phyloP scores from a whole-genome alignment of 495 filamentous ascomycete genomes.

The Amorphotheca resinae region DNA sequence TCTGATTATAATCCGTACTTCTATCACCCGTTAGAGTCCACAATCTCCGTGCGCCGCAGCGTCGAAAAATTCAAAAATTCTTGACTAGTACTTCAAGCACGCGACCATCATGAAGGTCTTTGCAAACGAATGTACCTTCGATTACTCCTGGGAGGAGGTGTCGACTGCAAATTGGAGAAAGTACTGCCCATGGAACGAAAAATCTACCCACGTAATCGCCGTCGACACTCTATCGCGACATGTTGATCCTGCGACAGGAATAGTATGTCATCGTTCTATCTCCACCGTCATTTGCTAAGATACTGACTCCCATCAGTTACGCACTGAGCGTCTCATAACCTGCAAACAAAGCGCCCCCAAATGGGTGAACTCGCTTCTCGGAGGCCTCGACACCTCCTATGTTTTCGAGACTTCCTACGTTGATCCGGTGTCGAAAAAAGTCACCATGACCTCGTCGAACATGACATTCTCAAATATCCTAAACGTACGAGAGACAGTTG shows the following conservation, averaged over 20 bases:
- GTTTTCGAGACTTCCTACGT: slow-evolving; percentile 95
- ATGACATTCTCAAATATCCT: slow-evolving; percentile 82
- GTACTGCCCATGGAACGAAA: slow-evolving; percentile 97
- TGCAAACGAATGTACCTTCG: slow-evolving; percentile 71
- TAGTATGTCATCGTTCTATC: slow-evolving; percentile 40
- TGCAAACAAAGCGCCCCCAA: slow-evolving; percentile 81
- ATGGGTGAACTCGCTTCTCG: slow-evolving; percentile 70
- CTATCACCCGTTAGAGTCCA: too few relatives aligned
- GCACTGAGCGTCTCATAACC: slow-evolving; percentile 93
- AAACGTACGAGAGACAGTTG: slow-evolving; percentile 77
- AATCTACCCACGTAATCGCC: slow-evolving; percentile 82
- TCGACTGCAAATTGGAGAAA: slow-evolving; percentile 99
- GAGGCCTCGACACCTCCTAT: slow-evolving; percentile 59
- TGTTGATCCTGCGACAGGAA: slow-evolving; percentile 73
- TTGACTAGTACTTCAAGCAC: too few relatives aligned
- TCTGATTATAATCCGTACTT: too few relatives aligned
- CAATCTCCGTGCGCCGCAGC: too few relatives aligned
- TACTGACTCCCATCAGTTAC: slow-evolving; percentile 42
- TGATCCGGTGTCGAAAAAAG: slow-evolving; percentile 63
- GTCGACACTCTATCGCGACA: slow-evolving; percentile 80
- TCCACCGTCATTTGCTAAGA: not conserved
- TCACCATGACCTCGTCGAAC: slow-evolving; percentile 90
- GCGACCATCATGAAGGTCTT: slow-evolving; percentile 69
- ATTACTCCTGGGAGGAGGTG: slow-evolving; percentile 97
- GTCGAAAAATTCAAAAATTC: too few relatives aligned